Base-by-base conservation (phyloP, 106 monocot genomes). In the Narthecium ossifragum region DNA sequence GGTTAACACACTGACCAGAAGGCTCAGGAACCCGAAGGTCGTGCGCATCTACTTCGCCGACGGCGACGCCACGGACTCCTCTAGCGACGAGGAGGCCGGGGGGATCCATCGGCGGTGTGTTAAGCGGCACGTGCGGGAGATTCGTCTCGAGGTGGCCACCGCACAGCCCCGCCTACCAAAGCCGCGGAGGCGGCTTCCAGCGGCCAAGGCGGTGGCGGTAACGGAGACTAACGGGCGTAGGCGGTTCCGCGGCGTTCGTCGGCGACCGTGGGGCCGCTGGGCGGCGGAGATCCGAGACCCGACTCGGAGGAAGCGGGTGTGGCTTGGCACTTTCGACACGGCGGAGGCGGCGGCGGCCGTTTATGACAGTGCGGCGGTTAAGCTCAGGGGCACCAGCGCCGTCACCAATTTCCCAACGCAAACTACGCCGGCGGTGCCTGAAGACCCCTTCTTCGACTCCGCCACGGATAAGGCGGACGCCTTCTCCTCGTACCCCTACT, bases 211-310 rank as follows among this genome's bases (percentile, higher is more conserved):
- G 46, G 4, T 5, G 8, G 8, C 46, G 18, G 15, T 20, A 46
- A 3, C 18, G 46, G 18, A 46, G 18, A 8, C 46, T 36, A 5
- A 10, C 10, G 36, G 18, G 18, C 9, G 46, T 3, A 46, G 18
- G 46, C 4, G 18, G 18, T 46, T 46, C 17, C 46, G 46, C 9
- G 18, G 46, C 36, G 46, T 46, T 3, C 46, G 11, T 8, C 11
- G 46, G 18, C 9, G 46, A 14, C 6, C 2, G 17, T 29, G 47
- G 29, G 29, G 49, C 48, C 39, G 62, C n/a, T 62, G 47, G 32
- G 62, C 62, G 62, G 62, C 62, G 10, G 62, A 76, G 70, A 70
- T 76, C 13, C 69, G 75, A 39, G 75, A 76, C 40, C 75, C 75
- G 14, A 39, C 56, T 13, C 43, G 34, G 59, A n/a, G 48, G 22